Percentiles rank a stretch among this genome's conserved stretches.
These are phyloP conservation scores for Lodderomyces beijingensis DNA, from an alignment of 1,139 yeast species.

Conservation along the genomic window DNA sequence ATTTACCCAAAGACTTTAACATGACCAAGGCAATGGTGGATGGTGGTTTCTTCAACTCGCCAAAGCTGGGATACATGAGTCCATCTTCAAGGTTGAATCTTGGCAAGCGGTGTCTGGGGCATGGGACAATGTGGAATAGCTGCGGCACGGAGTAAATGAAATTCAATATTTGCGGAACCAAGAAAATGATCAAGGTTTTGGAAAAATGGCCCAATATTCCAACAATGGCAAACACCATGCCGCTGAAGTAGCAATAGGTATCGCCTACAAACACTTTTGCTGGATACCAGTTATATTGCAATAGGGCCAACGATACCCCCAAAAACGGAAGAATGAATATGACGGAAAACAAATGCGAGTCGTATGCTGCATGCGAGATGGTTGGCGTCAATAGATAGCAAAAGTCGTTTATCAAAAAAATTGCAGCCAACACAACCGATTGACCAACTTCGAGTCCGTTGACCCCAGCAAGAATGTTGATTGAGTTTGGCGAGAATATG, in stretches of 20 bases:
- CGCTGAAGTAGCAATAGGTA: constrained; percentile 95
- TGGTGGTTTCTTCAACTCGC: constrained; percentile 19
- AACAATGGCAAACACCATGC: constrained; percentile 97
- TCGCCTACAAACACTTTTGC: constrained; percentile 95
- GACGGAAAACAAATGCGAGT: constrained; percentile 78
- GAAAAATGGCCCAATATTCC: constrained; percentile 96
- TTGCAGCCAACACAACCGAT: constrained; percentile 68
- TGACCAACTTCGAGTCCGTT: constrained; percentile 98
- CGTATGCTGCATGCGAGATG: constrained; percentile 57
- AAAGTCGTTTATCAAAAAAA: constrained; percentile 71
- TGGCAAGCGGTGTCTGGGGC: constrained; percentile 95
- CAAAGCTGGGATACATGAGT: constrained; percentile 63
- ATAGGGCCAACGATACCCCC: constrained; percentile 76
- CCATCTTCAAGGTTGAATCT: constrained; percentile 64
- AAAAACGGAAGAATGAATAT: constrained; percentile 79
- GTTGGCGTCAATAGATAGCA: constrained; percentile 52
- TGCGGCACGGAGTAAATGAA: constrained; percentile 90
- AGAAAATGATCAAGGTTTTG: constrained; percentile 79
- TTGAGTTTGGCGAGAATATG: constrained; percentile 94
- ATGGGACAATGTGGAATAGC: constrained; percentile 76
- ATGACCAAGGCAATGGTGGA: constrained; percentile 20
- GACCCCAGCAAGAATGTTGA: constrained; percentile 91
- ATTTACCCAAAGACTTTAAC: constrained; percentile 32
- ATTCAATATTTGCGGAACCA: constrained; percentile 86
- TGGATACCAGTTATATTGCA: constrained; percentile 84